phyloP scores from a whole-genome alignment of 169 alveolate genomes.

The Plasmodium vivax region DNA sequence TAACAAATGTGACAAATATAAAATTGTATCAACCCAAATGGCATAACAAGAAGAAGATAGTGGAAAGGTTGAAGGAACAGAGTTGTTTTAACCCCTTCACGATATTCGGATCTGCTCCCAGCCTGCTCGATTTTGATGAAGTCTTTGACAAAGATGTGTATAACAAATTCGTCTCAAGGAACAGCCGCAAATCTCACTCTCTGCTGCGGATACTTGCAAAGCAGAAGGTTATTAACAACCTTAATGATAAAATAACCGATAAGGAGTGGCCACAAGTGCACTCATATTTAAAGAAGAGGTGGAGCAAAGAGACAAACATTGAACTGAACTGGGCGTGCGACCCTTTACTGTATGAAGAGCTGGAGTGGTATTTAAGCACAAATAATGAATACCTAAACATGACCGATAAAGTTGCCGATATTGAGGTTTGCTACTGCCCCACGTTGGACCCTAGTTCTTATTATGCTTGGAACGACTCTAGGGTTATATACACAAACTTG shows the following conservation, averaged over 20 bases:
- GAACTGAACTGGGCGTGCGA: conserved; percentile 82
- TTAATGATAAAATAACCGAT: conserved; percentile 71
- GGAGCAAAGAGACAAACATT: conserved; percentile 77
- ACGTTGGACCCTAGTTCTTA: conserved; percentile 76
- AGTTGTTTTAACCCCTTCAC: conserved; percentile 88
- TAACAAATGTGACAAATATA: conserved; percentile 76
- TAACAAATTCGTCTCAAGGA: conserved; percentile 75
- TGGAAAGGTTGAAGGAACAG: conserved; percentile 80
- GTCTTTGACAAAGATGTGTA: conserved; percentile 82
- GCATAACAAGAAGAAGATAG: conserved; percentile 79
- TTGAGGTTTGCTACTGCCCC: conserved; percentile 80
- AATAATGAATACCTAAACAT: conserved; percentile 76
- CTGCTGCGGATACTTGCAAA: conserved; percentile 72
- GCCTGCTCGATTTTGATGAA: conserved; percentile 81
- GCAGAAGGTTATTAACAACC: conserved; percentile 49
- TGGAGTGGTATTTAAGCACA: conserved; percentile 78
- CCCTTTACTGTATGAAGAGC: conserved; percentile 77
- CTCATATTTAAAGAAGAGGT: conserved; percentile 64
- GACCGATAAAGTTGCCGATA: conserved; percentile 78
- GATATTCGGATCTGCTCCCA: conserved; percentile 88
- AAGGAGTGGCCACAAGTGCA: conserved; percentile 80
- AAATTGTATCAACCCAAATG: conserved; percentile 80
- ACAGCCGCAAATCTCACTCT: conserved; percentile 76
- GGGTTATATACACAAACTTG: conserved; percentile 75
- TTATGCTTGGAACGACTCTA: conserved; percentile 82